Base-by-base conservation (phyloP, 805 yeast species). In the Saccharomycopsis amapae region DNA sequence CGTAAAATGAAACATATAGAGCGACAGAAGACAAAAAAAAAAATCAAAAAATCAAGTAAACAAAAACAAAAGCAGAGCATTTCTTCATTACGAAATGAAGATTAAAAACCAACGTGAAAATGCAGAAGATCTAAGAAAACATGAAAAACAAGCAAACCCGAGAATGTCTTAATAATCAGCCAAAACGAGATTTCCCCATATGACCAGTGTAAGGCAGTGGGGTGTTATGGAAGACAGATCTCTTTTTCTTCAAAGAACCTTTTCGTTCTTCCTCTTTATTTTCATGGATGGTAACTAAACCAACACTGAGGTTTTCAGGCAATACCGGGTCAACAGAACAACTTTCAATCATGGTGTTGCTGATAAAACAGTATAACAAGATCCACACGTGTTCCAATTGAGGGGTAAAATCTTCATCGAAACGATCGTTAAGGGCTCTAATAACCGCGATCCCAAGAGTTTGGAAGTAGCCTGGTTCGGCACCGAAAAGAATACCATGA, bases 261-360 rank as follows among this genome's bases (percentile, higher is more conserved):
- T 25, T 25, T 26, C 22, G 35, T 12, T 17, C 40, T 5, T 38
- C 40, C 12, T 9, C 18, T 24, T 13, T 15, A 5, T 24, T 31
- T 17, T 7, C 20, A 9, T 33, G 7, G 7, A 18, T 9, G 2
- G 42, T 18, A 17, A 13, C 24, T 20, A 39, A 6, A 15, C 42
- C 36, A 39, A 39, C 24, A 4, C 34, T 30, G 17, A 39, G 24
- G 3, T 39, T 23, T 39, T 48, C 52, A 4, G 52, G 52, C 18
- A 48, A 40, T 4, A 48, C 37, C n/a, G 58, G 55, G 37, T 58
- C 61, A 26, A 48, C 48, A 6, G 43, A 35, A 35, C 56, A 59
- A 17, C 58, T 53, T 38, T 53, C 51, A 34, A 60, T 51, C 52
- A 60, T 53, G 5, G 62, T 55, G 39, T 58, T 59, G 12, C 58